Evolutionary conservation across 1,139 yeast species (phyloP).

Genomic region (Blastobotrys arbuscula): DNA sequence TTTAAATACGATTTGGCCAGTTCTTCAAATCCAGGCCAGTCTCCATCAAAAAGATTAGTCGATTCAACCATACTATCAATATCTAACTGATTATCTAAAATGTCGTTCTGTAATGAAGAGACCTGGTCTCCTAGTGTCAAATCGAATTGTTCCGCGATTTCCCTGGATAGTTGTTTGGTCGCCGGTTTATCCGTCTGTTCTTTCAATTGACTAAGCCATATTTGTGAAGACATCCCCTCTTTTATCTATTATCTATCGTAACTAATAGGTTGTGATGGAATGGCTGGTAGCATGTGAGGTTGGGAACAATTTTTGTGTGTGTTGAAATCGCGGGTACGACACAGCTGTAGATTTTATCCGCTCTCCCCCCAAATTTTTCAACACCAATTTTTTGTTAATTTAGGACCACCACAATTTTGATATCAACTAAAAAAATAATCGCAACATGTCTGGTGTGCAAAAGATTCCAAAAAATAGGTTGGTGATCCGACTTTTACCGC

Average conservation of each 20-base stretch:
- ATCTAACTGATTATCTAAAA: constrained; percentile 25
- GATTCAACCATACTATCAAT: constrained; percentile 34
- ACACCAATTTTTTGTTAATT: neutral
- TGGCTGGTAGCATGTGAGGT: too few species aligned
- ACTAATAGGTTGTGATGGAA: too few species aligned
- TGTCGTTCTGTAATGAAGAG: constrained; percentile 32
- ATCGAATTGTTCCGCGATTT: constrained; percentile 25
- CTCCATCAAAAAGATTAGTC: constrained; percentile 37
- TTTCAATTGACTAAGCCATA: constrained; percentile 23
- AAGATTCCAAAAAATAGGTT: constrained; percentile 16
- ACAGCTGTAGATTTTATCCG: too few species aligned
- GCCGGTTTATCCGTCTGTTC: constrained; percentile 14
- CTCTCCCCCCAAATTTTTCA: constrained; percentile 1
- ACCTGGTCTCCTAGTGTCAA: constrained; percentile 29
- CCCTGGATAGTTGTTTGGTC: constrained; percentile 14
- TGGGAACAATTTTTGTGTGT: too few species aligned
- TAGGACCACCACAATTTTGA: too few species aligned
- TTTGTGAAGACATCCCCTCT: constrained; percentile 22
- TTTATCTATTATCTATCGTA: too few species aligned
- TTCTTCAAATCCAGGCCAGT: constrained; percentile 51
- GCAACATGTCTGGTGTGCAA: constrained; percentile 3
- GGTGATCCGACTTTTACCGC: constrained; percentile 38
- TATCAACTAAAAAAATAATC: neutral
- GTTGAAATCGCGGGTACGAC: too few species aligned
- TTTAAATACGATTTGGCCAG: constrained; percentile 47